phyloP scores from a whole-genome alignment of 139 green algal genomes.

The Haematococcus sp. region DNA sequence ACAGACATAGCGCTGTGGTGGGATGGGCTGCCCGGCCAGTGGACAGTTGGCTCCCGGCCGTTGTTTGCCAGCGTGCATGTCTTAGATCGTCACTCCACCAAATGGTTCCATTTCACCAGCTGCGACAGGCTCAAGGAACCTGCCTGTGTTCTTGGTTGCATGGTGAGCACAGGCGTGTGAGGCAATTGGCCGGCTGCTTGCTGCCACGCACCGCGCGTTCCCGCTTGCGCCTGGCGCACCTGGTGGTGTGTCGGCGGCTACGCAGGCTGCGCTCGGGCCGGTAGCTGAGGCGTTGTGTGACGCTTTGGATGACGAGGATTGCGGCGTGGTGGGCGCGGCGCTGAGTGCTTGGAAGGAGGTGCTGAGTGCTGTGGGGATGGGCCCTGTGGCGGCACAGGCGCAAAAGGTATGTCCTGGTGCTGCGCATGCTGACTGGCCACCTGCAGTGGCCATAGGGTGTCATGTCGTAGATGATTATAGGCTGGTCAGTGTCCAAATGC shows the following conservation, averaged over 20 bases:
- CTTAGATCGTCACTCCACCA: too few relatives aligned
- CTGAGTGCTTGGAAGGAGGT: conserved; percentile 8
- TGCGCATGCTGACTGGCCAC: too few relatives aligned
- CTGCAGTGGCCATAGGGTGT: too few relatives aligned
- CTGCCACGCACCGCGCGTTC: conserved; percentile 19
- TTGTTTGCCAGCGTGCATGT: too few relatives aligned
- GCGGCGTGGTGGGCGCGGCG: conserved; percentile 6
- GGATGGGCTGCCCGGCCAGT: too few relatives aligned
- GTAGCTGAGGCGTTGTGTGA: conserved; percentile 11
- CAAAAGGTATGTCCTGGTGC: background rate
- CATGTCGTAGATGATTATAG: too few relatives aligned
- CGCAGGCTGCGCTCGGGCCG: conserved; percentile 28
- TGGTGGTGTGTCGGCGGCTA: background rate
- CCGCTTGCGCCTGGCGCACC: conserved; percentile 1
- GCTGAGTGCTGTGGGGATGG: background rate
- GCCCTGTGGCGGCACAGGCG: background rate
- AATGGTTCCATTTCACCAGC: too few relatives aligned
- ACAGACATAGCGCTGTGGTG: too few relatives aligned
- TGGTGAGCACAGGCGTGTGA: conserved; percentile 28
- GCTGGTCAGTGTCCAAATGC: background rate
- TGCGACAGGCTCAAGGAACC: too few relatives aligned
- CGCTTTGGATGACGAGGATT: conserved; percentile 20
- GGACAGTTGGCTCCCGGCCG: too few relatives aligned
- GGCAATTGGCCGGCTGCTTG: conserved; percentile 27
- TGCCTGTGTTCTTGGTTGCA: too few relatives aligned